Conservation (phyloP, 345 rosid genomes). For the Schrenkiella parvula region DNA sequence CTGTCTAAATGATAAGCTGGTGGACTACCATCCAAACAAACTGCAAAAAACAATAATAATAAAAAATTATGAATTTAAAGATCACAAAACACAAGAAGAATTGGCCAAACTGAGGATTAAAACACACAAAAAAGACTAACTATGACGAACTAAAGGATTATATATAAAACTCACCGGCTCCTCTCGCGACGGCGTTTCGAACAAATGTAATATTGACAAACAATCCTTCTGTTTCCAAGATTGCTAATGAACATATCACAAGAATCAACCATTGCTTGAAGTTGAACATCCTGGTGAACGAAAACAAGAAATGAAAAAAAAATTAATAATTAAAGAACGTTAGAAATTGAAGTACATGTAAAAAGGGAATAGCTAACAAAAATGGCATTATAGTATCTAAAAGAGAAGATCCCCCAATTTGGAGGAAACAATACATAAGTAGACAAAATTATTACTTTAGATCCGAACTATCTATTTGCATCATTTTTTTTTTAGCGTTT, state of each 20-base stretch:
- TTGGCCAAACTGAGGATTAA: neutral
- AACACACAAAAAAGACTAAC: no score
- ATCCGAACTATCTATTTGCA: slow-evolving; percentile 13
- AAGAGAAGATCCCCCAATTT: slow-evolving; percentile 5
- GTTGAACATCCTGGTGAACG: slow-evolving; percentile 54
- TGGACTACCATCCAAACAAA: slow-evolving; percentile 96
- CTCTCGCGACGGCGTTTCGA: slow-evolving; percentile 61
- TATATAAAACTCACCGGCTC: slow-evolving; percentile 60
- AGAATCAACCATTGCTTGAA: slow-evolving; percentile 44
- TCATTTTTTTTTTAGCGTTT: slow-evolving; percentile 8
- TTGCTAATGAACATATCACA: slow-evolving; percentile 36
- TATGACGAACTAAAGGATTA: no score
- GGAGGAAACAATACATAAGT: slow-evolving; percentile 5
- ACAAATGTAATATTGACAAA: slow-evolving; percentile 56
- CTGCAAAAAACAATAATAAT: slow-evolving; percentile 44
- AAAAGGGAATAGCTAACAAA: neutral
- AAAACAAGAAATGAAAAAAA: neutral
- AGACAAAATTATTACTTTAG: neutral
- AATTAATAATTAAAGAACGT: neutral
- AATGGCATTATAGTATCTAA: slow-evolving; percentile 1
- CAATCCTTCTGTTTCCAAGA: slow-evolving; percentile 45
- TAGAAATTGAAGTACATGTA: neutral
- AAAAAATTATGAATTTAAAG: neutral
- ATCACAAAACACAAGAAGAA: neutral
- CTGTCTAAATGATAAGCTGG: slow-evolving; percentile 81